Evolutionary conservation across 1,139 yeast species (phyloP), one percentile per base, ranked within the genome.

Genomic region (Sugiyamaella castrensis): DNA sequence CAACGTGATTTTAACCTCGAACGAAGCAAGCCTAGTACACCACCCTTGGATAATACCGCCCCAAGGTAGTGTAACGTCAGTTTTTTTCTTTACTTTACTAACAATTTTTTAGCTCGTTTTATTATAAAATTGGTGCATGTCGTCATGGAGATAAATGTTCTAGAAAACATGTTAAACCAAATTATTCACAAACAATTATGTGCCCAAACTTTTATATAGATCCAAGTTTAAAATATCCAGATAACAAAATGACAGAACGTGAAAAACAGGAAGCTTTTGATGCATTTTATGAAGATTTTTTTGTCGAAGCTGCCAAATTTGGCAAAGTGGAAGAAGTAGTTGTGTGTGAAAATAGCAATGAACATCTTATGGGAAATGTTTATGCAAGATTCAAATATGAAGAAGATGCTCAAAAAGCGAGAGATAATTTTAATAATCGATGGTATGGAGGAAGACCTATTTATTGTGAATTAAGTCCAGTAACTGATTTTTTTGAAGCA

Each of bases 141-240:
- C 75, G 97, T 52, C 97, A 91, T 65, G 97, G 97, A 1, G 92
- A 84, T 53, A 84, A 82, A 60, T 91, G 98, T 63, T 83, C 92
- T 10, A 74, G 94, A 59, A 76, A 76, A 50, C 98, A 91, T 64
- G 73, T 78, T 36, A 77, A 78, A 57, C 96, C 97, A 0, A 68
- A 73, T n/a, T 68, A 72, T 38, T 84, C 95, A 1, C 75, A 74
- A 53, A 84, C 92, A 0, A 74, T 89, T 2, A 71, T 86, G 38
- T 72, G 87, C 53, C 76, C 84, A 39, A 86, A 86, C 58, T 65
- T 91, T 51, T 87, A 83, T 61, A 82, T 79, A 55, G 83, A 85
- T 57, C 91, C 95, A 10, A 69, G 65, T 13, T 60, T 59, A 52
- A 43, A 36, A 55, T 51, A 61, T 57, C 60, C 55, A 28, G 24